Percentiles rank a stretch among this genome's conserved stretches.
Conservation (phyloP, 345 rosid species). For the Raphanus sativus region DNA sequence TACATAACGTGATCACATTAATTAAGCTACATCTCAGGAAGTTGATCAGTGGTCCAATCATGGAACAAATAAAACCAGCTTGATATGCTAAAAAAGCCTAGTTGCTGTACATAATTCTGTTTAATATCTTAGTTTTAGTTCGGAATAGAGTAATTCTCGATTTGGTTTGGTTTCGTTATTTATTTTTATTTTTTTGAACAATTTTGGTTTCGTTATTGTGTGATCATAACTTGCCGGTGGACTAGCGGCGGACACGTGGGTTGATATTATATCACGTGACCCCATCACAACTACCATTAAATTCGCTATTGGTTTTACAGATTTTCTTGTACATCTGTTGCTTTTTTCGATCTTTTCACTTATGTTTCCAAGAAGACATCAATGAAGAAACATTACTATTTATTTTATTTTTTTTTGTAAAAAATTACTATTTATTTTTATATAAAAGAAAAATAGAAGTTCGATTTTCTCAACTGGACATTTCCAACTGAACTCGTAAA, state of each 20-base stretch:
- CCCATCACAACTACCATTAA: constrained; percentile 22
- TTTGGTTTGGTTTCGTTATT: background rate
- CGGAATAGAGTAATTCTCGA: background rate
- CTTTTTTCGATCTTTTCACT: constrained; percentile 6
- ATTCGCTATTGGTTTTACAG: constrained; percentile 13
- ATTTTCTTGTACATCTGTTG: constrained; percentile 33
- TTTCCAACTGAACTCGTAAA: too few species aligned
- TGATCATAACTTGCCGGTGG: constrained; percentile 32
- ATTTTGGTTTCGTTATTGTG: constrained; percentile 7
- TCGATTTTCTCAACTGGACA: too few species aligned
- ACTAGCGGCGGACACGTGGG: constrained; percentile 31
- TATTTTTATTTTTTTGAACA: too few species aligned
- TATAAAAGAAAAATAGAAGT: too few species aligned
- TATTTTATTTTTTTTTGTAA: too few species aligned
- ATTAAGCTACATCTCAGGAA: constrained; percentile 22
- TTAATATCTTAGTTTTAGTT: background rate
- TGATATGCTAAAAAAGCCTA: background rate
- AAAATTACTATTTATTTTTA: background rate
- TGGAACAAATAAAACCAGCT: constrained; percentile 6
- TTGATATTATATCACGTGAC: constrained; percentile 20
- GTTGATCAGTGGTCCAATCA: constrained; percentile 29
- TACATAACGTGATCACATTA: constrained; percentile 28
- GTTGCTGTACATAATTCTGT: background rate
- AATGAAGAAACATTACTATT: background rate
- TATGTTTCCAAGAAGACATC: background rate